phyloP scores from a whole-genome alignment of 306 rosid genomes.

The Cucurbita ficifolia region DNA sequence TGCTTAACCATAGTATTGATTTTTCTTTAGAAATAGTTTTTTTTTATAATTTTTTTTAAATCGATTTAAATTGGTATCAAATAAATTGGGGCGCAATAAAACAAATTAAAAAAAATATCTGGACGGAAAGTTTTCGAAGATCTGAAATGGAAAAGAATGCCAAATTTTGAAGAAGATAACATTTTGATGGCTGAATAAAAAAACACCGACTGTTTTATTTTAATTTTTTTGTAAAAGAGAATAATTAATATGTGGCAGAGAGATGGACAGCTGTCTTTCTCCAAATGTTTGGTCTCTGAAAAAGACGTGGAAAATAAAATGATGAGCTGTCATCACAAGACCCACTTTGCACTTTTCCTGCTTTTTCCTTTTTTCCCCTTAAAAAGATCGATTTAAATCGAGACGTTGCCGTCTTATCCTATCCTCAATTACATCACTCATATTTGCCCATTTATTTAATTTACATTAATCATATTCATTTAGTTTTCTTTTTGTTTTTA shows the following conservation, averaged over 20 bases:
- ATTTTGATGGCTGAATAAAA: neutral
- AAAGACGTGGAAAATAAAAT: neutral
- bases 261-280: neutral
- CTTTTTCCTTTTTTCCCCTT: neutral
- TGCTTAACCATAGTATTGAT: neutral
- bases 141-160: neutral
- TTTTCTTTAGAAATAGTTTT: no score
- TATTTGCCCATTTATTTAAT: no score
- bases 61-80: no score
- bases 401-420: neutral
- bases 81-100: no score
- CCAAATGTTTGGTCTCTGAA: neutral
- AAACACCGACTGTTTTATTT: neutral
- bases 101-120: neutral
- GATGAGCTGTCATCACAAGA: conserved; percentile 4
- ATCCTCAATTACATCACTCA: neutral
- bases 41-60: no score
- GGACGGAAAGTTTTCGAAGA: neutral
- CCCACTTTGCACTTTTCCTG: conserved; percentile 1
- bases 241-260: neutral
- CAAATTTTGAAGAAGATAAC: neutral
- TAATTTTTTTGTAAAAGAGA: neutral
- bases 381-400: neutral
- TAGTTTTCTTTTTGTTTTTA: no score
- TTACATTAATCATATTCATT: no score